A percentile compares a stretch with the other conserved stretches of the same genome.
These are phyloP conservation scores for Cordyceps cicadae DNA, from an alignment of 2,329 filamentous ascomycete genomes.

Conservation along the genomic window DNA sequence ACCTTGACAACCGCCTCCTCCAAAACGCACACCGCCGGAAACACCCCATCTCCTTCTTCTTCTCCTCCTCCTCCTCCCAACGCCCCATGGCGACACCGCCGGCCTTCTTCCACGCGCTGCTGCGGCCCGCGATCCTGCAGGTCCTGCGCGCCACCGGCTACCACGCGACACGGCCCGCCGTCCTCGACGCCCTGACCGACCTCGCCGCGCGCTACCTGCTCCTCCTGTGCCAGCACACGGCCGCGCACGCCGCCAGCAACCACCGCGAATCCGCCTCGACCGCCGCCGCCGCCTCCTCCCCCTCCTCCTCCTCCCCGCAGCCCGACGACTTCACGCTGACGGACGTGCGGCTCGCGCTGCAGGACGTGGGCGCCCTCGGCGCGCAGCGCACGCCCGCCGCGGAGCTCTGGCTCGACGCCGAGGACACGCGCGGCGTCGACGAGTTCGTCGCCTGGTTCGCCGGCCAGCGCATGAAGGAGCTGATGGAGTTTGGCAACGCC, in stretches of 20 bases:
- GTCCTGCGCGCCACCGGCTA: conserved; percentile 89
- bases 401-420: conserved; percentile 58
- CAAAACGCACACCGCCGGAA: background rate
- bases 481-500: conserved; percentile 71
- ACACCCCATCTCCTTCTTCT: too few species aligned
- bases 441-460: conserved; percentile 73
- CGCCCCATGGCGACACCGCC: conserved; percentile 36
- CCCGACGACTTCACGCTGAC: conserved; percentile 44
- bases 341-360: conserved; percentile 78
- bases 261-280: conserved; percentile 23
- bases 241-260: conserved; percentile 61
- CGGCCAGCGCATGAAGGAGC: conserved; percentile 67
- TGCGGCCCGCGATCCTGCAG: conserved; percentile 81
- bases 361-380: conserved; percentile 67
- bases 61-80: background rate
- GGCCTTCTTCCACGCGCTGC: conserved; percentile 60
- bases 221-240: conserved; percentile 64
- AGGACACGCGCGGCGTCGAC: conserved; percentile 70
- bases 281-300: too few species aligned
- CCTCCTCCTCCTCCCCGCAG: conserved; percentile 26
- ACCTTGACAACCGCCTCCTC: background rate
- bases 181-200: conserved; percentile 82
- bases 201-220: conserved; percentile 74
- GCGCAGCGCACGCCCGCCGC: conserved; percentile 60
- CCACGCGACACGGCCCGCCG: conserved; percentile 70